Percentiles rank a stretch among this genome's conserved stretches.
These are phyloP conservation scores for Erythrobasidium yunnanense DNA, from an alignment of 768 basidiomycete genomes.

Conservation along the genomic window DNA sequence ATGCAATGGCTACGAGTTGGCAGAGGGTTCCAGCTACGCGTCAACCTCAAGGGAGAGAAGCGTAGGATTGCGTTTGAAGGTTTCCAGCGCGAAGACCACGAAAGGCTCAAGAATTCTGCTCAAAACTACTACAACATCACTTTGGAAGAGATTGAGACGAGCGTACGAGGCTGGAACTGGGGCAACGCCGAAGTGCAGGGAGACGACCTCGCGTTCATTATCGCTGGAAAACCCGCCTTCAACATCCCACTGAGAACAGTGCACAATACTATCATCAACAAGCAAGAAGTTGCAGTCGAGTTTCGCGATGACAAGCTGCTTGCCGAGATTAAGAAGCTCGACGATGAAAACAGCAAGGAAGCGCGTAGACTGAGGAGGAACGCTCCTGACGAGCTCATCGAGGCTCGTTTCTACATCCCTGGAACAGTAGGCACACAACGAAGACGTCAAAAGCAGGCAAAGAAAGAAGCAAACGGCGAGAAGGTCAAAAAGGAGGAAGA, in stretches of 20 bases:
- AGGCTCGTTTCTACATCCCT: constrained; percentile 92
- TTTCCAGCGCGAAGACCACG: constrained; percentile 88
- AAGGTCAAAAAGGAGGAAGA: constrained; percentile 32
- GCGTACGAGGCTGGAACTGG: constrained; percentile 98
- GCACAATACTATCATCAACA: constrained; percentile 93
- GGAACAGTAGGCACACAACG: constrained; percentile 52
- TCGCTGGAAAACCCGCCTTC: constrained; percentile 74
- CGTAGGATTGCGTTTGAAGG: constrained; percentile 81
- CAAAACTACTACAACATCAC: constrained; percentile 79
- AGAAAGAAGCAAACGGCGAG: constrained; percentile 49
- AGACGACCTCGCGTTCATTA: constrained; percentile 78
- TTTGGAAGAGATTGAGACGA: constrained; percentile 72
- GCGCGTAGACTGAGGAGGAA: constrained; percentile 38
- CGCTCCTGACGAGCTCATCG: constrained; percentile 72
- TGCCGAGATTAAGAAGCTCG: constrained; percentile 45
- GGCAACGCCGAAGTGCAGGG: constrained; percentile 89
- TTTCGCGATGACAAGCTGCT: constrained; percentile 45
- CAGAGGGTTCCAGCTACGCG: constrained; percentile 74
- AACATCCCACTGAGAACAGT: constrained; percentile 76
- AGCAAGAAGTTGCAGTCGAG: constrained; percentile 97
- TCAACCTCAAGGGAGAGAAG: constrained; percentile 56
- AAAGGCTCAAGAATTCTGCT: constrained; percentile 63
- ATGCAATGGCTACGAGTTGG: constrained; percentile 51
- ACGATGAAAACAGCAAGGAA: constrained; percentile 26
- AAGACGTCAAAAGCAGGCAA: constrained; percentile 47